These are phyloP conservation scores for Zygoascus ofunaensis DNA, from an alignment of 805 yeast species.

Conservation along the genomic window DNA sequence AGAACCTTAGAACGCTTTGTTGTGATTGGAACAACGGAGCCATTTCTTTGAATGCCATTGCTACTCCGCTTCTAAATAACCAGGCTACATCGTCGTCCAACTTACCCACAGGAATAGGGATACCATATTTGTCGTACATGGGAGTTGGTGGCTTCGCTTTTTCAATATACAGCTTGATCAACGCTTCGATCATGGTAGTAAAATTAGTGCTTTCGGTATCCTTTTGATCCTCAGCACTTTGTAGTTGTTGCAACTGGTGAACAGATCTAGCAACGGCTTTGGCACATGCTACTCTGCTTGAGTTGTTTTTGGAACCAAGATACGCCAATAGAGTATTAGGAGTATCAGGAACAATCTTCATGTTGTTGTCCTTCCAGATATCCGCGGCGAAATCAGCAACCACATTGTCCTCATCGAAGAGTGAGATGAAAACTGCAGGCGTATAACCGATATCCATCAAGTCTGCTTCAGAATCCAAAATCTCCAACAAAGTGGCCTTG, in stretches of 20 bases:
- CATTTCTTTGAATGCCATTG: conserved; percentile 51
- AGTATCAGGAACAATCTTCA: conserved; percentile 37
- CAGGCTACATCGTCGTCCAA: conserved; percentile 50
- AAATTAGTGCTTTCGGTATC: conserved; percentile 19
- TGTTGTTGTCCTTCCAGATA: conserved; percentile 73
- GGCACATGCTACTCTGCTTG: conserved; percentile 66
- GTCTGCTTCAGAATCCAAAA: conserved; percentile 68
- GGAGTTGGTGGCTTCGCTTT: conserved; percentile 71
- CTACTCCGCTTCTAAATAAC: conserved; percentile 79
- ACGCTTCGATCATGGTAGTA: conserved; percentile 31
- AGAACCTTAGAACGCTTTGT: conserved; percentile 42
- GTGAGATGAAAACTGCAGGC: conserved; percentile 52
- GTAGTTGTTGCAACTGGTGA: conserved; percentile 21
- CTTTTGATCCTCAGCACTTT: no score
- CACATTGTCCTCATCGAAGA: conserved; percentile 60
- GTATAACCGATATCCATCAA: conserved; percentile 34
- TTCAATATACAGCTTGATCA: conserved; percentile 48
- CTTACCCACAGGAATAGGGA: conserved; percentile 53
- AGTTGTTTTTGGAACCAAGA: conserved; percentile 49
- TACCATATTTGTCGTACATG: conserved; percentile 68
- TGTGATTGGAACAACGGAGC: conserved; percentile 37
- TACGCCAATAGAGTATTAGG: conserved; percentile 41
- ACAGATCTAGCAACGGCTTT: conserved; percentile 57
- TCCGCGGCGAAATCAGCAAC: conserved; percentile 61
- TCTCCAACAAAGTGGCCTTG: conserved; percentile 71